These are phyloP conservation scores for Hymenoscyphus salicellus DNA, from an alignment of 2,329 filamentous ascomycete species.

Conservation along the genomic window DNA sequence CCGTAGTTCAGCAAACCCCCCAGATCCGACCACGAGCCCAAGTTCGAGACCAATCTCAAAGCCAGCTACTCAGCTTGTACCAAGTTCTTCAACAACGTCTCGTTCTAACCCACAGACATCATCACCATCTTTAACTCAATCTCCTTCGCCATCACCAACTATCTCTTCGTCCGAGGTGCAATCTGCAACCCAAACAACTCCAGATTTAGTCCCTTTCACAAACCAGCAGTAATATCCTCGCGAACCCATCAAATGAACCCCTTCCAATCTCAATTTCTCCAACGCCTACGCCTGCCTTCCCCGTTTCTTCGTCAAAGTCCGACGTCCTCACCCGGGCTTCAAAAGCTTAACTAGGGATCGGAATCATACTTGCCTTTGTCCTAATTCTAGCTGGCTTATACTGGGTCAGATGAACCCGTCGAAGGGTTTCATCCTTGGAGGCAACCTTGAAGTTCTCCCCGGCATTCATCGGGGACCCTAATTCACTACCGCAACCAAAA, in stretches of 20 bases:
- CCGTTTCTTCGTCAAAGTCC: background rate
- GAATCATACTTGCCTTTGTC: background rate
- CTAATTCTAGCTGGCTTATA: background rate
- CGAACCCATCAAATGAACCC: too few relatives aligned
- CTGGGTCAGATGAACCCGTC: background rate
- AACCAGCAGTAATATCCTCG: background rate
- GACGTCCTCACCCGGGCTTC: background rate
- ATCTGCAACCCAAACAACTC: background rate
- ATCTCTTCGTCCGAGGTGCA: background rate
- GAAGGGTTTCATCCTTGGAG: background rate
- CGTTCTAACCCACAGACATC: background rate
- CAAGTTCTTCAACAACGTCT: background rate
- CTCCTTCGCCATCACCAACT: background rate
- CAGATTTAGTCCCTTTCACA: background rate
- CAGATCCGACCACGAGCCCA: background rate
- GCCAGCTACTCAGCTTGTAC: background rate
- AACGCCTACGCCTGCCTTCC: background rate
- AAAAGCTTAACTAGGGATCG: background rate
- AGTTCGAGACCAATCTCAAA: background rate
- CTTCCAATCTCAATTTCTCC: background rate
- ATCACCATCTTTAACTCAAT: background rate
- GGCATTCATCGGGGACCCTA: background rate
- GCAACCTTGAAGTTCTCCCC: background rate
- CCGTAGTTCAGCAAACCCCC: too few relatives aligned
- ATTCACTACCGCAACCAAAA: background rate